Evolutionary conservation across 2,329 filamentous ascomycete genomes (phyloP), one percentile per base, ranked within the genome.

Genomic region (Phaeomoniella chlamydospora): DNA sequence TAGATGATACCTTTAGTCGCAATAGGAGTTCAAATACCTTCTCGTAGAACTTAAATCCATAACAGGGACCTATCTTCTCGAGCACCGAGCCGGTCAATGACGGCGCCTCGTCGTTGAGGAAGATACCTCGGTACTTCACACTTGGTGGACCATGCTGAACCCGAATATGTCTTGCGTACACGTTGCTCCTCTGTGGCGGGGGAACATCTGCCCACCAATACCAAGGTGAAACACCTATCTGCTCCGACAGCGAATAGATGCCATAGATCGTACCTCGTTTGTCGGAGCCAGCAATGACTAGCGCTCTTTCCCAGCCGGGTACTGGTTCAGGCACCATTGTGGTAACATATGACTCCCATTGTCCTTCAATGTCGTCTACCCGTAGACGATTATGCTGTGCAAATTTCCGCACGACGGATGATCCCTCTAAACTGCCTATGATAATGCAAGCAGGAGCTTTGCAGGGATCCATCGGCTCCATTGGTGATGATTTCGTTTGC

Each of bases 181-280:
- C 69, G 4, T 62, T 58, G 15, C 60, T 51, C 42, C 68, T 64
- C 40, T 62, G 56, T 36, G 65, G 62, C 1, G 65, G 48, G 1
- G 72, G 64, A 1, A 76, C 70, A 49, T 80, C 76, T 4, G 76
- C 74, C 64, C 72, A 80, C 60, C 68, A 80, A 54, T 80, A 70
- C 73, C 74, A 80, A 45, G 75, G 77, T 18, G 72, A 78, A 10
- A 83, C 76, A 16, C 79, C 79, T 38, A 83, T 81, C 50, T 83
- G 77, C 54, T 82, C 77, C 15, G 74, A 79, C 33, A 83, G 53
- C 43, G 77, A 76, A 55, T 83, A 83, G 14, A 80, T 58, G 9
- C 78, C 79, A 46, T 70, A 84, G 37, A 84, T 79, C 2, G 74
- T 71, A 12, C 74, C 76, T 42, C 77, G 64, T 37, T 71, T 70